phyloP scores from a whole-genome alignment of 768 basidiomycete species.

The Tricholoma furcatifolium region DNA sequence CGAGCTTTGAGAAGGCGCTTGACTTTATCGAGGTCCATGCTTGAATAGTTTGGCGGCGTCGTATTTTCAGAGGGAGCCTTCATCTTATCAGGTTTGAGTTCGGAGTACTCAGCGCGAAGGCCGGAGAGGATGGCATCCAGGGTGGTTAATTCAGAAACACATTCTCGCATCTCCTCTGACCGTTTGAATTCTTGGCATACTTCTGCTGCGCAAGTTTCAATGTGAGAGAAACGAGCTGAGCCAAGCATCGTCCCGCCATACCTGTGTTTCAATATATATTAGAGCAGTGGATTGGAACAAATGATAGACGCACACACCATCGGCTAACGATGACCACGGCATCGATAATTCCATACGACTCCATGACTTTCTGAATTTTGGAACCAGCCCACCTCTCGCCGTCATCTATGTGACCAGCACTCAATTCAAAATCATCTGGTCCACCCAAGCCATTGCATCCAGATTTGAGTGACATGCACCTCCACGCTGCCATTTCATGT shows the following conservation, averaged over 20 bases:
- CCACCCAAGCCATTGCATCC: constrained; percentile 66
- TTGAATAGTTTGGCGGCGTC: constrained; percentile 43
- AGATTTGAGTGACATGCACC: constrained; percentile 69
- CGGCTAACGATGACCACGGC: constrained; percentile 79
- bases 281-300: neutral
- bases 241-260: constrained; percentile 82
- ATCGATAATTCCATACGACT: constrained; percentile 67
- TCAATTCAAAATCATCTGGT: constrained; percentile 74
- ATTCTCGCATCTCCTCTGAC: constrained; percentile 67
- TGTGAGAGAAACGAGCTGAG: constrained; percentile 72
- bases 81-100: constrained; percentile 18
- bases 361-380: constrained; percentile 65
- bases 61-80: constrained; percentile 16
- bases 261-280: constrained; percentile 37
- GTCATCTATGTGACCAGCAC: constrained; percentile 67
- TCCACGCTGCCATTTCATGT: constrained; percentile 78
- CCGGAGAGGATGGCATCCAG: constrained; percentile 61
- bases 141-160: constrained; percentile 49
- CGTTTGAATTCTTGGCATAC: constrained; percentile 69
- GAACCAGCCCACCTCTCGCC: constrained; percentile 74
- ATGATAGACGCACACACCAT: constrained; percentile 46
- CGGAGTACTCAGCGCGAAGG: constrained; percentile 48
- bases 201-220: constrained; percentile 72
- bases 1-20: constrained; percentile 67
- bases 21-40: constrained; percentile 60